Evolutionary conservation across 2,329 filamentous ascomycete species (phyloP).

Genomic region (Fusarium fracticaudum): DNA sequence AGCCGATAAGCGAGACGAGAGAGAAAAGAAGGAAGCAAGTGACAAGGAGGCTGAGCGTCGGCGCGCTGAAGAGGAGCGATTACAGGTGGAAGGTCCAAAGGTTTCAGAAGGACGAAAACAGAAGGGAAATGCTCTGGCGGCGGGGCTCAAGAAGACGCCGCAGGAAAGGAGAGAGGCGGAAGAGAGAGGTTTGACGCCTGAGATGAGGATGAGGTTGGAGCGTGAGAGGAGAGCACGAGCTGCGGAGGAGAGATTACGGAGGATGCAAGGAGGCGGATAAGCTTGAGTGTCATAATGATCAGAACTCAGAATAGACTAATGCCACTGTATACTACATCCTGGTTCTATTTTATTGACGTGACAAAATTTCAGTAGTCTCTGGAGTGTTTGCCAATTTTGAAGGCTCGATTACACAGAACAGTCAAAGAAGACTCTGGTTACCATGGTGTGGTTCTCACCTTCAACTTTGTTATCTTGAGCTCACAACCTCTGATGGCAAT

Average conservation of each 20-base stretch:
- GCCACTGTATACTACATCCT: neutral
- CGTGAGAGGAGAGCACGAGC: conserved; percentile 90
- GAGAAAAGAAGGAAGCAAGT: conserved; percentile 75
- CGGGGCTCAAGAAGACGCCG: conserved; percentile 73
- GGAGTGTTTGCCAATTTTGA: too few relatives aligned
- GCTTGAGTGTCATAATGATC: neutral
- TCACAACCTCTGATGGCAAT: neutral
- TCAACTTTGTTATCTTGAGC: neutral
- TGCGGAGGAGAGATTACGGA: conserved; percentile 85
- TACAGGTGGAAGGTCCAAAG: conserved; percentile 73
- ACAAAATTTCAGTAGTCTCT: too few relatives aligned
- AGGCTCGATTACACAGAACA: rapidly evolving
- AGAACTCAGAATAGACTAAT: neutral
- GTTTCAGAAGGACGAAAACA: conserved; percentile 59
- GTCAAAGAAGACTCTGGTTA: neutral
- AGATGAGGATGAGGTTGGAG: conserved; percentile 86
- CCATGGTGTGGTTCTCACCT: neutral
- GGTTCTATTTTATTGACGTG: neutral
- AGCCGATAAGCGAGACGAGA: conserved; percentile 72
- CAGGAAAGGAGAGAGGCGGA: conserved; percentile 88
- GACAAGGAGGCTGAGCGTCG: conserved; percentile 76
- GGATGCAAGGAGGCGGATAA: conserved; percentile 55
- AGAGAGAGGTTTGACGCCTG: conserved; percentile 82
- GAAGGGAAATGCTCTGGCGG: conserved; percentile 62
- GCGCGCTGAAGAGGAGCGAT: conserved; percentile 76